A percentile compares a stretch with the other conserved stretches of the same genome.
These are phyloP conservation scores for Solanum pimpinellifolium DNA, from an alignment of 257 asterid genomes.

Conservation along the genomic window DNA sequence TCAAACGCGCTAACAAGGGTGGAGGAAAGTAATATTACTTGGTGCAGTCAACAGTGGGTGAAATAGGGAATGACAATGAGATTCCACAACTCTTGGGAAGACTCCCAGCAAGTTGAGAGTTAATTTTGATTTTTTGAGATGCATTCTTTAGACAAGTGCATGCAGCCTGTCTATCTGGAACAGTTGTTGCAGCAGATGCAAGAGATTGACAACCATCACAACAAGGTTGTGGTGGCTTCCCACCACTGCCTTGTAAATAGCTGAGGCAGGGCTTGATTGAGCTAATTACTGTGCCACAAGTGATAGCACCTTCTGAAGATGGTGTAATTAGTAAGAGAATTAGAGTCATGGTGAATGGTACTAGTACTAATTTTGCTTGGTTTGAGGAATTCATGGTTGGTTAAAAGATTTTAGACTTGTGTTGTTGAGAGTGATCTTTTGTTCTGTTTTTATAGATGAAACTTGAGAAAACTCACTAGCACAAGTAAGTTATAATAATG, in stretches of 20 bases:
- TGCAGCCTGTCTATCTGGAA: slow-evolving; percentile 44
- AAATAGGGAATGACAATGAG: slow-evolving; percentile 26
- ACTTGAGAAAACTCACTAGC: neutral
- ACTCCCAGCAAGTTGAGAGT: slow-evolving; percentile 29
- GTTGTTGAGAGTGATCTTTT: neutral
- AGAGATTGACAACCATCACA: slow-evolving; percentile 40
- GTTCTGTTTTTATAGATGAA: neutral
- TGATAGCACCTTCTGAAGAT: slow-evolving; percentile 19
- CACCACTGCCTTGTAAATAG: slow-evolving; percentile 44
- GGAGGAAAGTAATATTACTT: slow-evolving; percentile 20
- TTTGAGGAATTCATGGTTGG: slow-evolving; percentile 19
- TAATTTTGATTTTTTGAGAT: slow-evolving; percentile 15
- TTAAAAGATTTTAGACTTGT: neutral
- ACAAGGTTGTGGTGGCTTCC: slow-evolving; percentile 39
- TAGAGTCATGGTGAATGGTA: neutral
- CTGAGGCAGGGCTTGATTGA: slow-evolving; percentile 35
- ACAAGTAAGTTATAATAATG: neutral
- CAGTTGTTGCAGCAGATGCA: slow-evolving; percentile 20
- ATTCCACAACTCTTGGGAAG: slow-evolving; percentile 48
- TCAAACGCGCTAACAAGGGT: neutral
- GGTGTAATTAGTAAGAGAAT: neutral
- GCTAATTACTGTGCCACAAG: slow-evolving; percentile 44
- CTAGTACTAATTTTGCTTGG: slow-evolving; percentile 1
- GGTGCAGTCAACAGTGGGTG: slow-evolving; percentile 49
- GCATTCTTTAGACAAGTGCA: slow-evolving; percentile 58